phyloP scores from a whole-genome alignment of 192 early-diverging fungal species.

The Dissophora ornata region DNA sequence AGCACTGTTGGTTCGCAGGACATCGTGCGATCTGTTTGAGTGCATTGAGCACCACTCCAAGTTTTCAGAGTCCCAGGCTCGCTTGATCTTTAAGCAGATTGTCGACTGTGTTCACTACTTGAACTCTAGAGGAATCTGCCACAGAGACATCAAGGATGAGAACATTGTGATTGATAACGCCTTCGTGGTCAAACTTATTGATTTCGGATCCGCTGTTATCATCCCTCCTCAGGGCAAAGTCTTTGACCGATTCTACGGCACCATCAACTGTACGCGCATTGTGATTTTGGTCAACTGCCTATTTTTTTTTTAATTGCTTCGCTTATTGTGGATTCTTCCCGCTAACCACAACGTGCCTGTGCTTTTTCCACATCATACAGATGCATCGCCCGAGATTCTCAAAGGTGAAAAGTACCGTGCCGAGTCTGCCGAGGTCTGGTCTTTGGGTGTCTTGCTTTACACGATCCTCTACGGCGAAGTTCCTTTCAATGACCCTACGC shows the following conservation, averaged over 20 bases:
- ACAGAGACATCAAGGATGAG: conserved; percentile 87
- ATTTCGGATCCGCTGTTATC: conserved; percentile 72
- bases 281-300: too few species aligned
- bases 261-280: conserved; percentile 68
- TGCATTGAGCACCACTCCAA: conserved; percentile 76
- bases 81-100: conserved; percentile 77
- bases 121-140: conserved; percentile 71
- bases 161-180: conserved; percentile 73
- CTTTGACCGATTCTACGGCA: conserved; percentile 71
- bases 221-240: conserved; percentile 57
- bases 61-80: conserved; percentile 72
- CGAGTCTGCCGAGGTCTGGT: conserved; percentile 79
- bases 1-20: conserved; percentile 60
- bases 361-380: too few species aligned
- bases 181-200: conserved; percentile 72
- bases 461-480: conserved; percentile 67
- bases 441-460: conserved; percentile 74
- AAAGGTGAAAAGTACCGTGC: conserved; percentile 68
- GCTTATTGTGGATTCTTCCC: conserved; percentile 1
- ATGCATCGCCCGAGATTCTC: conserved; percentile 76
- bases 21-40: conserved; percentile 79
- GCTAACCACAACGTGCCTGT: too few species aligned
- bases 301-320: conserved; percentile 7
- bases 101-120: conserved; percentile 73
- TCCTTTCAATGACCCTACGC: conserved; percentile 65